Base-by-base conservation (phyloP, 768 basidiomycete genomes). In the Leccinum imitatum region DNA sequence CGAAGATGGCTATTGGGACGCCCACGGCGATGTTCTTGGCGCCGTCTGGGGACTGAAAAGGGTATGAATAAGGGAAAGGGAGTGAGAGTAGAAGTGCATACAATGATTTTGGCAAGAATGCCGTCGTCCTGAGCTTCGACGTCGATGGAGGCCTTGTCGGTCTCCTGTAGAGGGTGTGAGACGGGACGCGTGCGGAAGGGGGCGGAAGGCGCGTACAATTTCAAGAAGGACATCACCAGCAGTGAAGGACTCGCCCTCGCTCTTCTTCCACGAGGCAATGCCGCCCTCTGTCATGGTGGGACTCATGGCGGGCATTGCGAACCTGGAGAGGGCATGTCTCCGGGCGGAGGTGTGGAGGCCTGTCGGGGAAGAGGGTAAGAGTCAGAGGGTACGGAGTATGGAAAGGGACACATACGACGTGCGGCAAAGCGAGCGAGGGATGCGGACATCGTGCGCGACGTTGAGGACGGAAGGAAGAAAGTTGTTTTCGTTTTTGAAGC, bases 231-330 rank as follows among this genome's bases (percentile, higher is more conserved):
- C 95, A 69, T 99, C 97, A 25, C 97, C 96, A 7, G 87, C 85
- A 17, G 86, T 65, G 72, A 96, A 99, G 2, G 87, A 54, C 67
- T 98, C 95, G 58, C 97, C 97, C 75, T 98, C 96, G 76, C 89
- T 89, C 79, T 91, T 90, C 83, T 98, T 98, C 95, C 97, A 99
- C 33, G 84, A 82, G 50, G 96, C 91, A 73, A 99, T 97, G 63
- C 96, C 97, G 63, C 97, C 97, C 80, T 98, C 97, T 3, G 95
- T 95, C 97, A 99, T 99, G 59, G 97, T 99, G 33, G 97, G 97
- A 63, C 93, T 96, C 96, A 98, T 99, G 67, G 97, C 95, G 59
- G 95, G 95, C 93, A 97, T 95, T 63, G 87, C 80, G 79, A 98
- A 95, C 73, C 87, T 92, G 61, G 90, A 79, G 66, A 98, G 83